Conservation (phyloP, 345 rosid genomes). For the Jatropha curcas region DNA sequence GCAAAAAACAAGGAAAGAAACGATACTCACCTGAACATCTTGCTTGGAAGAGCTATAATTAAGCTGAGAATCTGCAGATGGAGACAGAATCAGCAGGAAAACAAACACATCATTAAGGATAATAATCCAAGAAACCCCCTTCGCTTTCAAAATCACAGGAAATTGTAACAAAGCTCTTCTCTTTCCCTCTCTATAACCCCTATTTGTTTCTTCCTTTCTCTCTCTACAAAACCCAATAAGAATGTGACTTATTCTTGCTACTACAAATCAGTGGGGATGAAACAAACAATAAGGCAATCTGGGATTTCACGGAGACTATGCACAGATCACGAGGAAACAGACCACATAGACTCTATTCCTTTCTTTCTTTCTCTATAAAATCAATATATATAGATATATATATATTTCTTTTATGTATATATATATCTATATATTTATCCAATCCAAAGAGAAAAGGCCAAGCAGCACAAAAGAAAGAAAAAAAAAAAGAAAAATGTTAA, state of each 20-base stretch:
- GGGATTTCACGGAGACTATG: constrained; percentile 43
- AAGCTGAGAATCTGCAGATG: constrained; percentile 11
- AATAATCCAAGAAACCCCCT: constrained; percentile 7
- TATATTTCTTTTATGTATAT: neutral
- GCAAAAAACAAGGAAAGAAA: constrained; percentile 1
- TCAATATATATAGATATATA: too few species aligned
- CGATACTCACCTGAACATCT: constrained; percentile 23
- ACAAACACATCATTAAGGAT: neutral
- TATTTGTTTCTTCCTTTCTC: neutral
- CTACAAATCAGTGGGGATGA: neutral
- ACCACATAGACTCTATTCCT: neutral
- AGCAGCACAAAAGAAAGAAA: neutral
- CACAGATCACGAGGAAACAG: constrained; percentile 50
- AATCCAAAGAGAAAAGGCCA: constrained; percentile 2
- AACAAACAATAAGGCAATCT: constrained; percentile 23
- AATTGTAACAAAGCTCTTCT: neutral
- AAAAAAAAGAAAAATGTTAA: constrained; percentile 2
- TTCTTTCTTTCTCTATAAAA: neutral
- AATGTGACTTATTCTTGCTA: constrained; percentile 16
- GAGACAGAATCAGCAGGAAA: constrained; percentile 13
- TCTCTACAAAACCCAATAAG: neutral
- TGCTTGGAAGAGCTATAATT: constrained; percentile 8
- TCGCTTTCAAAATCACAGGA: neutral
- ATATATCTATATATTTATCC: neutral
- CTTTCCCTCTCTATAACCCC: too few species aligned